A percentile compares a stretch with the other conserved stretches of the same genome.
Evolutionary conservation across 1,139 yeast species (phyloP).

Genomic region (Yamadazyma buinensis): DNA sequence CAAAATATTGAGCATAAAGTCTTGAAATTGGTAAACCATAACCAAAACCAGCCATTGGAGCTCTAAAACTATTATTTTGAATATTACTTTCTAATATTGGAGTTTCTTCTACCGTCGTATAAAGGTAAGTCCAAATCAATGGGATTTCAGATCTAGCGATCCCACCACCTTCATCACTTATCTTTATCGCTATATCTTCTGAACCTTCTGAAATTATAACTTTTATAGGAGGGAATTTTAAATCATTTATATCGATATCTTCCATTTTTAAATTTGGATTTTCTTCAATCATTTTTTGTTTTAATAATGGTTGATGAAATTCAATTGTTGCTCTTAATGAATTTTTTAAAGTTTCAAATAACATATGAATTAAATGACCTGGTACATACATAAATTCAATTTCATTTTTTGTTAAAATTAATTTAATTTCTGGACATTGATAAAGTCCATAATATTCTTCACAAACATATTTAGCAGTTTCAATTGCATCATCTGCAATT

Average conservation of each 20-base stretch:
- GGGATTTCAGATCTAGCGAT: constrained; percentile 84
- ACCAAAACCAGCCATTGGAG: constrained; percentile 95
- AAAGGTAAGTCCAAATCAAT: constrained; percentile 85
- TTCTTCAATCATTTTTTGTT: constrained; percentile 34
- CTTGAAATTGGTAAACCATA: constrained; percentile 87
- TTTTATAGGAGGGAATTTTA: constrained; percentile 78
- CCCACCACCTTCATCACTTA: constrained; percentile 94
- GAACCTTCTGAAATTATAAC: constrained; percentile 88
- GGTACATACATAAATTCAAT: constrained; percentile 84
- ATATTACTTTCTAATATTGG: constrained; percentile 64
- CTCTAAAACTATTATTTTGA: constrained; percentile 57
- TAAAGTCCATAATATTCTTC: constrained; percentile 82
- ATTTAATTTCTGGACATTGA: constrained; percentile 77
- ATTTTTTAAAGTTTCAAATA: constrained; percentile 81
- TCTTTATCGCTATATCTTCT: constrained; percentile 89
- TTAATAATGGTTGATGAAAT: constrained; percentile 49
- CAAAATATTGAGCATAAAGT: constrained; percentile 83
- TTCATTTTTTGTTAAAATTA: constrained; percentile 65
- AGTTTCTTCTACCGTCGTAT: constrained; percentile 78
- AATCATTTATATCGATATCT: constrained; percentile 55
- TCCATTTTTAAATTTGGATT: constrained; percentile 42
- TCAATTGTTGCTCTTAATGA: constrained; percentile 84
- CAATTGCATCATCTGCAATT: constrained; percentile 80
- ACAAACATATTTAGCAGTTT: constrained; percentile 81
- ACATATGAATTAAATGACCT: constrained; percentile 84